These are phyloP conservation scores for Articulospora tetracladia DNA, from an alignment of 495 filamentous ascomycete species.

Conservation along the genomic window DNA sequence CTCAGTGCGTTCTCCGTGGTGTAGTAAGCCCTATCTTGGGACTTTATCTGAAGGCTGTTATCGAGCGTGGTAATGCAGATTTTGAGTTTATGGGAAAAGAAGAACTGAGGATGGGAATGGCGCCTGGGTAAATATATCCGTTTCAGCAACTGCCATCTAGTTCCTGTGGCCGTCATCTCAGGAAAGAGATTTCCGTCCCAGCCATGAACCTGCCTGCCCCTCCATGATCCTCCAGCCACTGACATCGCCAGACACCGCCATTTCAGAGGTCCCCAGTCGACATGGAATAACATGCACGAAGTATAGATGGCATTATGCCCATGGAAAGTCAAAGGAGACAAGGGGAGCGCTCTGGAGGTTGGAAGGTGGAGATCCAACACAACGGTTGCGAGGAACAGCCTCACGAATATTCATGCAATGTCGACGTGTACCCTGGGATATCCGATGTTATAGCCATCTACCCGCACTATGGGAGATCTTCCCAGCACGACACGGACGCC, in stretches of 20 bases:
- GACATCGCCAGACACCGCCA: slow-evolving; percentile 1
- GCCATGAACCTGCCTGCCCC: neutral
- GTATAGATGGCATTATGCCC: slow-evolving; percentile 1
- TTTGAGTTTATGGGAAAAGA: neutral
- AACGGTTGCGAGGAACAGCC: slow-evolving; percentile 2
- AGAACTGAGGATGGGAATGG: neutral
- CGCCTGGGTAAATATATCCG: neutral
- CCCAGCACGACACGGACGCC: neutral
- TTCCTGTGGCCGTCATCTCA: slow-evolving; percentile 1
- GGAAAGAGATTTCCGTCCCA: neutral
- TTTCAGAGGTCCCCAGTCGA: slow-evolving; percentile 1
- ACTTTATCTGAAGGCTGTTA: neutral
- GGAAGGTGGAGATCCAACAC: neutral
- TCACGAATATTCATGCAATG: slow-evolving; percentile 12
- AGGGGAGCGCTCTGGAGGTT: neutral
- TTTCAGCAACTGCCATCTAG: neutral
- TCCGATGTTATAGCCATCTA: neutral
- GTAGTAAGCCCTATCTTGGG: neutral
- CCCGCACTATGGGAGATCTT: neutral
- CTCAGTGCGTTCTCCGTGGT: slow-evolving; percentile 11
- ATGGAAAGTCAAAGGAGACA: neutral
- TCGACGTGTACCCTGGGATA: slow-evolving; percentile 5
- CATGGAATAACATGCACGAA: slow-evolving; percentile 4
- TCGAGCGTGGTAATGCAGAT: neutral
- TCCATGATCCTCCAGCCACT: slow-evolving; percentile 5